Conservation (phyloP, 129 eudicot genomes). For the Sambucus nigra region DNA sequence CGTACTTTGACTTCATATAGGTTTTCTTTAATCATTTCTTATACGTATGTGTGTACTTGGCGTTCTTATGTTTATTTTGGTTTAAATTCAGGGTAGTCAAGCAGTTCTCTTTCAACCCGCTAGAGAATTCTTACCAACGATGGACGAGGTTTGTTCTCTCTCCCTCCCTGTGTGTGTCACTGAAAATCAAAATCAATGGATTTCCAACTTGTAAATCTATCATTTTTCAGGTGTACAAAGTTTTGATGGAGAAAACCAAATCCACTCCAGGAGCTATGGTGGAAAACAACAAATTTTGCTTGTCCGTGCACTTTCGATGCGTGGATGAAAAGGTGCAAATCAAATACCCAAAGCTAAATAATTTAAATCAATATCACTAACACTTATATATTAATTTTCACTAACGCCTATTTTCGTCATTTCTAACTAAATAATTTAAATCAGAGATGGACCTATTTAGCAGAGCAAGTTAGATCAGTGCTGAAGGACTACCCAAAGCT, state of each 20-base stretch:
- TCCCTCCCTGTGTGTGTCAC: background rate
- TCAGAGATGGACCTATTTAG: constrained; percentile 72
- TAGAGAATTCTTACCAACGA: constrained; percentile 65
- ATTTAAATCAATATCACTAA: background rate
- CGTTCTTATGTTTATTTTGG: background rate
- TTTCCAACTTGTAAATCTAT: background rate
- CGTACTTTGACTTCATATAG: background rate
- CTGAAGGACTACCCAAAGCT: constrained; percentile 75
- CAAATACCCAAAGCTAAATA: too few relatives aligned
- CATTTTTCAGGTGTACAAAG: constrained; percentile 43
- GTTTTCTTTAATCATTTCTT: background rate
- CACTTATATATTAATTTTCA: background rate
- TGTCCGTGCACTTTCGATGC: constrained; percentile 84
- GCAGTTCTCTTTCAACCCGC: constrained; percentile 85
- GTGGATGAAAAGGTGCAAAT: constrained; percentile 65
- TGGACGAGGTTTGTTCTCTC: constrained; percentile 44
- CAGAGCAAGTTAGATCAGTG: constrained; percentile 58
- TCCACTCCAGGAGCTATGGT: constrained; percentile 60
- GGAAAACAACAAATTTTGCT: constrained; percentile 83
- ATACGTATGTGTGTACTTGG: background rate
- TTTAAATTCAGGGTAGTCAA: constrained; percentile 40
- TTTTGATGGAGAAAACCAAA: constrained; percentile 45
- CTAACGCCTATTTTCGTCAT: background rate
- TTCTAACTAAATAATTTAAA: background rate
- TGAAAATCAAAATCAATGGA: background rate